phyloP scores from a whole-genome alignment of 2,329 filamentous ascomycete species.

The Aspergillus flavus region DNA sequence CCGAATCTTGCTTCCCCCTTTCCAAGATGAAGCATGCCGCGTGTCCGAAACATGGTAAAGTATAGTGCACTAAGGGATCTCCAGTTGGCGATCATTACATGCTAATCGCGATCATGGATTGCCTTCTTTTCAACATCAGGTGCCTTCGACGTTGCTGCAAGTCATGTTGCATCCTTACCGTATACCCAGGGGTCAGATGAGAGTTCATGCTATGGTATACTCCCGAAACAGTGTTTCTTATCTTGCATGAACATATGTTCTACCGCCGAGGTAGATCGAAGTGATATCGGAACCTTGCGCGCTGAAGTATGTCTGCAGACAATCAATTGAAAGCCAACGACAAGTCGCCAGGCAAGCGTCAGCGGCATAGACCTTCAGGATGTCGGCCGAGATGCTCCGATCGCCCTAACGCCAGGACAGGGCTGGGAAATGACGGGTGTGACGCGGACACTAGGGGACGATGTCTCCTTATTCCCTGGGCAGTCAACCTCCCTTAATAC shows the following conservation, averaged over 20 bases:
- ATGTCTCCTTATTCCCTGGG: neutral
- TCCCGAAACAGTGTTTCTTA: neutral
- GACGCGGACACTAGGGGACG: neutral
- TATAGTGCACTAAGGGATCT: neutral
- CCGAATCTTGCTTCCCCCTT: neutral
- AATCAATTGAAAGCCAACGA: neutral
- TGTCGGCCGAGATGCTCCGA: neutral
- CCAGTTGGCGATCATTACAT: neutral
- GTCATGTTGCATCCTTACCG: neutral
- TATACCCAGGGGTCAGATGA: neutral
- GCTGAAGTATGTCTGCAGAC: neutral
- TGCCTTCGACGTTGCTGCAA: neutral
- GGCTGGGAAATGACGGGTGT: too few relatives aligned
- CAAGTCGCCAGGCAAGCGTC: neutral
- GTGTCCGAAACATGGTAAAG: neutral
- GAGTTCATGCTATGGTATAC: neutral
- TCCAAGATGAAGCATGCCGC: neutral
- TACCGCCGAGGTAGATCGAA: neutral
- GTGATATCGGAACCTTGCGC: neutral
- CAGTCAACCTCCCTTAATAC: neutral
- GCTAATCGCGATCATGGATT: neutral
- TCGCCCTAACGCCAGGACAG: neutral
- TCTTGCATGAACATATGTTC: neutral
- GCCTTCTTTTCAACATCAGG: neutral
- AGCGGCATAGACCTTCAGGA: neutral